Conservation (phyloP, 2,329 filamentous ascomycete genomes). For the Kalmusia sp. region DNA sequence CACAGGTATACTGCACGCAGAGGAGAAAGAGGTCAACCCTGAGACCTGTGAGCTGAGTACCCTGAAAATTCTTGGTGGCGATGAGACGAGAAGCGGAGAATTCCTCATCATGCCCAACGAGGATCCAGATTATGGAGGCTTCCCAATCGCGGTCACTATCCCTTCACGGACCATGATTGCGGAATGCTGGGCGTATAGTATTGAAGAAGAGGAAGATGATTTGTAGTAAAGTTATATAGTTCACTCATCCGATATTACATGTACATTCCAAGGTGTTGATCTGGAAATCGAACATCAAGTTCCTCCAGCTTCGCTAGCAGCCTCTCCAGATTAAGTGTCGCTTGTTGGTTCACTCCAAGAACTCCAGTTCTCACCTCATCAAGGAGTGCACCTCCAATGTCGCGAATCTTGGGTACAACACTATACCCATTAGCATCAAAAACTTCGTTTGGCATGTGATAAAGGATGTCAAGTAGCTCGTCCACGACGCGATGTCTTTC, state of each 20-base stretch:
- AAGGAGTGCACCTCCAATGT: conserved; percentile 24
- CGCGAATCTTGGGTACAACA: conserved; percentile 26
- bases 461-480: conserved; percentile 23
- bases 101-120: conserved; percentile 64
- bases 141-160: conserved; percentile 63
- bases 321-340: conserved; percentile 22
- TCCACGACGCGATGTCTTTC: conserved; percentile 25
- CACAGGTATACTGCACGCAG: conserved; percentile 52
- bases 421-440: conserved; percentile 32
- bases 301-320: conserved; percentile 22
- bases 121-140: conserved; percentile 63
- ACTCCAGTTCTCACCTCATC: conserved; percentile 24
- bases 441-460: conserved; percentile 25
- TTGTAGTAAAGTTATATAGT: conserved; percentile 8
- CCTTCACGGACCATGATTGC: conserved; percentile 54
- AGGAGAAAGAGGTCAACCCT: conserved; percentile 51
- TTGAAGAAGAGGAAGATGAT: conserved; percentile 30
- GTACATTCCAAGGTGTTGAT: conserved; percentile 9
- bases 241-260: not conserved
- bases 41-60: conserved; percentile 48
- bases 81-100: conserved; percentile 57
- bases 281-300: conserved; percentile 17
- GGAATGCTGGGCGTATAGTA: conserved; percentile 32
- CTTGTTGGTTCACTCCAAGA: conserved; percentile 19
- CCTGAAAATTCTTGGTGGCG: conserved; percentile 50